phyloP scores from a whole-genome alignment of 495 filamentous ascomycete species.

The Ascobolus immersus region DNA sequence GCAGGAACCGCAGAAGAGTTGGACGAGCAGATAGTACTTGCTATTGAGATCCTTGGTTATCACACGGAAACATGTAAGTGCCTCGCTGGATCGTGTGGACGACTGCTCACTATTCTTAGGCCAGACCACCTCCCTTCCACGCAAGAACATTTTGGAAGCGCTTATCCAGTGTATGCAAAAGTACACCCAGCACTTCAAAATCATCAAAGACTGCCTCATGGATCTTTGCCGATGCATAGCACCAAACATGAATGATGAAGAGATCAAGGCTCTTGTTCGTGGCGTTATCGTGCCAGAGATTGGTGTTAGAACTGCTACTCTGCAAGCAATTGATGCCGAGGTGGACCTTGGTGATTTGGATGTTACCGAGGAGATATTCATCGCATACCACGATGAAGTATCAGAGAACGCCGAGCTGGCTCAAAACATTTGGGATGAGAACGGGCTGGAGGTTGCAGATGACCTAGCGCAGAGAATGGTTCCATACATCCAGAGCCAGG shows the following conservation, averaged over 20 bases:
- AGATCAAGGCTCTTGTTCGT: constrained; percentile 43
- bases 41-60: constrained; percentile 71
- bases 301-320: constrained; percentile 54
- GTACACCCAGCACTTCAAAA: constrained; percentile 78
- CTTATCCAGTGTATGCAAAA: constrained; percentile 62
- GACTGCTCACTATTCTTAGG: constrained; percentile 17
- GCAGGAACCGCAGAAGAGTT: constrained; percentile 39
- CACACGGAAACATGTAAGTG: constrained; percentile 45
- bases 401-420: constrained; percentile 71
- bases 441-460: constrained; percentile 42
- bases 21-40: constrained; percentile 68
- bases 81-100: neutral
- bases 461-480: constrained; percentile 39
- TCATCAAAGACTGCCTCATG: constrained; percentile 69
- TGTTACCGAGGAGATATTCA: constrained; percentile 78
- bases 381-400: constrained; percentile 70
- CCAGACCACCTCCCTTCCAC: constrained; percentile 45
- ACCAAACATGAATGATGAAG: constrained; percentile 39
- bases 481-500: constrained; percentile 52
- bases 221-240: constrained; percentile 62
- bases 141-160: constrained; percentile 38
- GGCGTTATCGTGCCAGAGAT: constrained; percentile 54
- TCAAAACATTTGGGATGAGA: constrained; percentile 80
- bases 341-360: constrained; percentile 67
- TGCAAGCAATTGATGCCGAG: constrained; percentile 77